Conservation (phyloP, 2,329 filamentous ascomycete genomes). For the Proliferodiscus dingleyae region DNA sequence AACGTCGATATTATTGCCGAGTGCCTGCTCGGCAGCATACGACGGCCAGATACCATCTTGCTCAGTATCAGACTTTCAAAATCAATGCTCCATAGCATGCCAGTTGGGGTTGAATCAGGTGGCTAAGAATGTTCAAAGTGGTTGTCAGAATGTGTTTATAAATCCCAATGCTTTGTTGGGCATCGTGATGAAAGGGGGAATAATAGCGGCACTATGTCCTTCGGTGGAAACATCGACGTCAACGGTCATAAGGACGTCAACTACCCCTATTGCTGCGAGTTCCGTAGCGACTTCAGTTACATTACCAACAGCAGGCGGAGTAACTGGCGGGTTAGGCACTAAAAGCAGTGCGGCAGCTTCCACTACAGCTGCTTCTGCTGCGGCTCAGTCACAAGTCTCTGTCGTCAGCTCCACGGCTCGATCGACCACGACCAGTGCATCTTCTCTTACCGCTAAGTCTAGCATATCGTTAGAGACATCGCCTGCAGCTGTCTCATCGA, state of each 20-base stretch:
- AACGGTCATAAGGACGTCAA: conserved; percentile 3
- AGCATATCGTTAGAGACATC: neutral
- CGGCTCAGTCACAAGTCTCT: neutral
- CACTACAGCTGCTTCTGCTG: neutral
- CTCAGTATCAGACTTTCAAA: conserved; percentile 24
- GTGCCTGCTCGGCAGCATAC: conserved; percentile 25
- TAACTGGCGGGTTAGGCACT: conserved; percentile 4
- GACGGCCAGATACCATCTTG: conserved; percentile 25
- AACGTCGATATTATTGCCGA: conserved; percentile 19
- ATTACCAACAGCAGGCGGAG: conserved; percentile 8
- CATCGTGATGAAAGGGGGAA: conserved; percentile 27
- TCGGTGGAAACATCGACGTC: conserved; percentile 10
- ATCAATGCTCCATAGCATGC: conserved; percentile 26
- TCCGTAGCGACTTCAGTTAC: conserved; percentile 4
- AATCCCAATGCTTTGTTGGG: conserved; percentile 26
- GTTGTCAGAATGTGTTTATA: conserved; percentile 20
- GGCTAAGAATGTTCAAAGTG: conserved; percentile 15
- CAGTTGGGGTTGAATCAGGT: conserved; percentile 16
- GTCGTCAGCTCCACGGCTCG: neutral
- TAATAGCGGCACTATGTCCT: conserved; percentile 27
- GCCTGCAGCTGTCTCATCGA: neutral
- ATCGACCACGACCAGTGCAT: neutral
- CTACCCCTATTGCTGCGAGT: neutral
- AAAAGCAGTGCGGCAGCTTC: neutral
- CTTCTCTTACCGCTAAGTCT: neutral